Percentiles rank a stretch among this genome's conserved stretches.
Evolutionary conservation across 345 rosid species (phyloP).

Genomic region (Hibiscus mutabilis): DNA sequence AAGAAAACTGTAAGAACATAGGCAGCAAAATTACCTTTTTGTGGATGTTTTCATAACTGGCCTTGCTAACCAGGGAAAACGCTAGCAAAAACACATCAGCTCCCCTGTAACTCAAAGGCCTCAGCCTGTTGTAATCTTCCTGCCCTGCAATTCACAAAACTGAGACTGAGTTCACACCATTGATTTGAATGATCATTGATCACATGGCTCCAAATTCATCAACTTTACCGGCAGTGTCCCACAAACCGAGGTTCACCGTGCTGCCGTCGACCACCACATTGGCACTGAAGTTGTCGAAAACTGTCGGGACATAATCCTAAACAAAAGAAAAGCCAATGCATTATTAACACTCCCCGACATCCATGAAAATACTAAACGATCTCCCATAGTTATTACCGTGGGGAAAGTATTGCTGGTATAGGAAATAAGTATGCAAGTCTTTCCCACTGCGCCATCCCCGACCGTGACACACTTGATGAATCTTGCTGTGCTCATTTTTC

Average conservation of each 20-base stretch:
- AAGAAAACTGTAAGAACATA: not conserved
- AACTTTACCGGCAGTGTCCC: constrained; percentile 54
- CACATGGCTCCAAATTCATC: not conserved
- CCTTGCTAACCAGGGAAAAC: constrained; percentile 69
- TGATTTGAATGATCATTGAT: not conserved
- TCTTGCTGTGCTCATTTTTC: constrained; percentile 52
- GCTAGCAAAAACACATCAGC: constrained; percentile 78
- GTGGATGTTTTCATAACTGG: constrained; percentile 69
- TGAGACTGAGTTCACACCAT: not conserved
- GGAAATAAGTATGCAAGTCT: constrained; percentile 78
- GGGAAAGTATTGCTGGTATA: constrained; percentile 76
- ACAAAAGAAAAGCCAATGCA: not conserved
- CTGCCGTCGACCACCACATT: constrained; percentile 60
- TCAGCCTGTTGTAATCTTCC: constrained; percentile 74
- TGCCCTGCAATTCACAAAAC: constrained; percentile 41
- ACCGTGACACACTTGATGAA: constrained; percentile 78
- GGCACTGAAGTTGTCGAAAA: constrained; percentile 62
- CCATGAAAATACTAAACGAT: not conserved
- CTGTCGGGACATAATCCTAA: constrained; percentile 61
- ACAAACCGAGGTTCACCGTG: constrained; percentile 45
- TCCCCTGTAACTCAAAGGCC: constrained; percentile 82
- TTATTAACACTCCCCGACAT: not conserved
- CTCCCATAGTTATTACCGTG: constrained; percentile 29
- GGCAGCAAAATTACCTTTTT: constrained; percentile 42
- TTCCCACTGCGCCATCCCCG: constrained; percentile 82